Base-by-base conservation (phyloP, 1,284 basidiomycete species). In the Trichosporon sp. region DNA sequence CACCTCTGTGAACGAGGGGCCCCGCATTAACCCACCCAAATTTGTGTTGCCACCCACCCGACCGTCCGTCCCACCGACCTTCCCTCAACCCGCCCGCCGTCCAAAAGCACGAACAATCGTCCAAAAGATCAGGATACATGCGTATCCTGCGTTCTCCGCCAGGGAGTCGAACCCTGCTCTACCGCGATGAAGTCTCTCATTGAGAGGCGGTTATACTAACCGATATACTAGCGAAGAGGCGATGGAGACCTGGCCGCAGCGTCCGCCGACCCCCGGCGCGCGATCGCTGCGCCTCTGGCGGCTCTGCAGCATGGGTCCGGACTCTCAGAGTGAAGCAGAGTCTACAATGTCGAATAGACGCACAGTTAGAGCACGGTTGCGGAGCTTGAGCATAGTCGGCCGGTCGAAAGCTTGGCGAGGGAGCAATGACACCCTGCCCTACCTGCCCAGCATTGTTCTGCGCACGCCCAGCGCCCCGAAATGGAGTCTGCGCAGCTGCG, bases 121-220 rank as follows among this genome's bases (percentile, higher is more conserved):
- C 38, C 47, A 51, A 51, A 51, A 51, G 47, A 8, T 25, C 7
- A 23, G 47, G 47, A 51, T 11, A 21, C 21, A 9, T 51, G 47
- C 47, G 21, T 51, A n/a, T 51, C 47, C 21, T 51, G 47, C 23
- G 47, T 51, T 51, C 47, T 51, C 47, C 47, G 47, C 47, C 47
- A 51, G 47, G 47, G 47, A 51, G 47, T 51, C 47, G 47, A 51
- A 51, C 47, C 47, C 47, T 51, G 47, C 47, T 51, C 47, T 51
- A 51, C 47, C 47, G 47, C 47, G 47, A 51, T 51, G 21, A 18
- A 25, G 23, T 51, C 47, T 51, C 47, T 51, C n/a, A 21, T 51
- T 51, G 47, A 51, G 47, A 51, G 47, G 47, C 47, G 47, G 47
- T 51, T 51, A 51, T 51, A 51, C 47, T 51, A 51, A 51, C 47